A percentile compares a stretch with the other conserved stretches of the same genome.
Conservation (phyloP, 1,139 yeast species). For the Protomyces inundatus region DNA sequence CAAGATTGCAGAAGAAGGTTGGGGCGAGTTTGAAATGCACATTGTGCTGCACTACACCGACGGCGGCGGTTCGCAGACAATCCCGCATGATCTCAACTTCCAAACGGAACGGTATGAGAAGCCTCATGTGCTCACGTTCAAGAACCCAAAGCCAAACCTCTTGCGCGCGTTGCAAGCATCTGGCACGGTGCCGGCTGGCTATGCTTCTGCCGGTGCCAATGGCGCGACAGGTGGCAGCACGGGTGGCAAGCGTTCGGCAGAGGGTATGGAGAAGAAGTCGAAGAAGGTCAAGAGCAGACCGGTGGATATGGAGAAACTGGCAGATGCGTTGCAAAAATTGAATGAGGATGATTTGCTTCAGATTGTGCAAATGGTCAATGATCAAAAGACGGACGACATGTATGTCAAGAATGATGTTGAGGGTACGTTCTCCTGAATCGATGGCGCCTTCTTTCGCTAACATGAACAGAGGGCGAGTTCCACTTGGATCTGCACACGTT, state of each 20-base stretch:
- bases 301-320: constrained; percentile 81
- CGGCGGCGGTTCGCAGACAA: constrained; percentile 78
- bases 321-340: constrained; percentile 80
- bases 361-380: constrained; percentile 96
- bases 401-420: constrained; percentile 92
- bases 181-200: constrained; percentile 36
- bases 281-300: constrained; percentile 51
- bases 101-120: constrained; percentile 66
- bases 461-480: constrained; percentile 73
- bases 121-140: constrained; percentile 49
- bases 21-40: constrained; percentile 96
- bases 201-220: constrained; percentile 63
- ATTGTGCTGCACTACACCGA: constrained; percentile 74
- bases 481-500: constrained; percentile 92
- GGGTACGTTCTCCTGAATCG: constrained; percentile 27
- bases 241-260: constrained; percentile 44
- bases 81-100: constrained; percentile 86
- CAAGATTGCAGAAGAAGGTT: constrained; percentile 85
- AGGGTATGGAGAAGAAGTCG: constrained; percentile 37
- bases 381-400: constrained; percentile 92
- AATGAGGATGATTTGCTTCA: constrained; percentile 89
- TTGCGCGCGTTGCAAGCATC: constrained; percentile 25
- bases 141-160: constrained; percentile 22
- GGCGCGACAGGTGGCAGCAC: constrained; percentile 81
- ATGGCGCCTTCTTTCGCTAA: background rate